These are phyloP conservation scores for Scopulariopsis brevicaulis DNA, from an alignment of 2,329 filamentous ascomycete genomes.

Conservation along the genomic window DNA sequence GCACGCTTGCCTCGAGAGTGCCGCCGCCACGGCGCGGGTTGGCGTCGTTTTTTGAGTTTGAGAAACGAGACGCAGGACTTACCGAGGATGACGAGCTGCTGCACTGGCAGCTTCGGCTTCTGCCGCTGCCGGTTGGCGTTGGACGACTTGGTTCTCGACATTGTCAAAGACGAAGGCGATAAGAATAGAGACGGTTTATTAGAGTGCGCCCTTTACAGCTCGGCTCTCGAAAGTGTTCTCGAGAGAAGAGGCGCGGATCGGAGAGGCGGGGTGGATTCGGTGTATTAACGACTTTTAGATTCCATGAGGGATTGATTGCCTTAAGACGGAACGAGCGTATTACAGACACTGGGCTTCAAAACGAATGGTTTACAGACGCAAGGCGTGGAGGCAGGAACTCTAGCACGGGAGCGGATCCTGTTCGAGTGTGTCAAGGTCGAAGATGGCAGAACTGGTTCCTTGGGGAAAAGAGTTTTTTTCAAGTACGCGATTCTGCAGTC, in stretches of 20 bases:
- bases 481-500: not conserved
- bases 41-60: not conserved
- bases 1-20: no score
- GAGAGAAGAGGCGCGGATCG: not conserved
- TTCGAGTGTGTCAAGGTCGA: not conserved
- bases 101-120: constrained; percentile 56
- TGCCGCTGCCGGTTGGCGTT: constrained; percentile 4
- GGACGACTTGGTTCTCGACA: constrained; percentile 11
- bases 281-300: not conserved
- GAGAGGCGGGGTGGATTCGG: not conserved
- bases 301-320: not conserved
- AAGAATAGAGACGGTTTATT: not conserved
- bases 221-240: not conserved
- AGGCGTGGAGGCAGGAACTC: not conserved
- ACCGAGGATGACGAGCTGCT: constrained; percentile 73
- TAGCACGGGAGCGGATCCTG: not conserved
- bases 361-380: not conserved
- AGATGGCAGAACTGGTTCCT: not conserved
- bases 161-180: constrained; percentile 4
- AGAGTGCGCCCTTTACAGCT: not conserved
- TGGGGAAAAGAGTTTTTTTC: not conserved
- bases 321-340: not conserved
- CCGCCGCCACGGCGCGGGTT: no score
- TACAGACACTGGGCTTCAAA: not conserved
- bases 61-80: constrained; percentile 18